Conservation (phyloP, 2,329 filamentous ascomycete genomes). For the Remersonia thermophila region DNA sequence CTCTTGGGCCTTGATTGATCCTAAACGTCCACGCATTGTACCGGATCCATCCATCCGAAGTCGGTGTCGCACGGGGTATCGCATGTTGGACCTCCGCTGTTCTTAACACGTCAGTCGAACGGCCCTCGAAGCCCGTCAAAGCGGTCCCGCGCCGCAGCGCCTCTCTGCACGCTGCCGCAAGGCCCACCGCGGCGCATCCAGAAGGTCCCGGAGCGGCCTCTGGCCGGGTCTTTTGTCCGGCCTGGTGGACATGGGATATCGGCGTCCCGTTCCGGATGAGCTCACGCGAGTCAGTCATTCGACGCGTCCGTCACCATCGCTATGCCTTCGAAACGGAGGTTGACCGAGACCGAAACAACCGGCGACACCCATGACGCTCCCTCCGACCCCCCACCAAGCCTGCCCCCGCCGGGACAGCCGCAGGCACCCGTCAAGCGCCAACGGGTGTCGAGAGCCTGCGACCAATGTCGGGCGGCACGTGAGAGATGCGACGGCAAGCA, state of each 20-base stretch:
- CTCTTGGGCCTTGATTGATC: no score
- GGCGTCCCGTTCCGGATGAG: neutral
- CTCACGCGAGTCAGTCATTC: neutral
- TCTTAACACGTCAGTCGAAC: no score
- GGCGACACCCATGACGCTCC: slow-evolving; percentile 1
- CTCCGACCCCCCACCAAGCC: neutral
- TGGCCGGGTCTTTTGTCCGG: neutral
- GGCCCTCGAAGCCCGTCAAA: no score
- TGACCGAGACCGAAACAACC: slow-evolving; percentile 17
- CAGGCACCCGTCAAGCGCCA: slow-evolving; percentile 41
- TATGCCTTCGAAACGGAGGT: slow-evolving; percentile 30
- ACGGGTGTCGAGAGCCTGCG: slow-evolving; percentile 56
- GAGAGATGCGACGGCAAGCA: slow-evolving; percentile 63
- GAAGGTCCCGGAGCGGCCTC: no score
- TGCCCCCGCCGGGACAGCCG: slow-evolving; percentile 9
- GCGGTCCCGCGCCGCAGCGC: no score
- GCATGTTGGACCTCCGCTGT: no score
- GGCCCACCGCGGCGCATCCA: no score
- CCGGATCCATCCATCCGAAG: no score
- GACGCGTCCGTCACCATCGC: slow-evolving; percentile 2
- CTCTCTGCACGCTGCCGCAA: no score
- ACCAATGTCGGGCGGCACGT: slow-evolving; percentile 53
- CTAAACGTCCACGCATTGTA: no score
- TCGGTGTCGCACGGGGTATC: no score
- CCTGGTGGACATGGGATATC: slow-evolving; percentile 5